phyloP scores from a whole-genome alignment of 2,329 filamentous ascomycete genomes.

The Stagonosporopsis rhizophila region DNA sequence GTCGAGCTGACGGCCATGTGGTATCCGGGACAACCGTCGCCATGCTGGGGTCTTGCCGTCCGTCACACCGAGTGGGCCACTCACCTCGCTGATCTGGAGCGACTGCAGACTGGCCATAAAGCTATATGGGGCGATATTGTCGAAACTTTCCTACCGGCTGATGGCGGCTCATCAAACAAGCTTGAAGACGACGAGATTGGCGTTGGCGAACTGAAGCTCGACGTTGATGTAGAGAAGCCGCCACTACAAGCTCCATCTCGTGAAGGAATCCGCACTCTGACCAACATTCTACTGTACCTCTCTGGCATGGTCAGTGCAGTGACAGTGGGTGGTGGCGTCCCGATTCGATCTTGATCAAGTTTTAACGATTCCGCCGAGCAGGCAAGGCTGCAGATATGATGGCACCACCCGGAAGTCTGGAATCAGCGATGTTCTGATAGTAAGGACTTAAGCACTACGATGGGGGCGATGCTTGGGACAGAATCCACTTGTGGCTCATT shows the following conservation, averaged over 20 bases:
- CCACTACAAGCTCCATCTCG: slow-evolving; percentile 8
- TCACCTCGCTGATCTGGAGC: slow-evolving; percentile 37
- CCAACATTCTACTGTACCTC: slow-evolving; percentile 35
- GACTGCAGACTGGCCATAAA: slow-evolving; percentile 29
- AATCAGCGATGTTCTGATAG: neutral
- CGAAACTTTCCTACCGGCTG: slow-evolving; percentile 37
- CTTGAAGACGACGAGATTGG: slow-evolving; percentile 13
- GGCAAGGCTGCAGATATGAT: neutral
- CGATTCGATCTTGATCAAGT: neutral
- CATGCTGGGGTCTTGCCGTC: slow-evolving; percentile 43
- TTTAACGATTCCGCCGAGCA: neutral
- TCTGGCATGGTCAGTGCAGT: slow-evolving; percentile 35
- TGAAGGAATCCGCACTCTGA: slow-evolving; percentile 32
- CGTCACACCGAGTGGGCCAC: slow-evolving; percentile 41
- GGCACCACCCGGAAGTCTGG: neutral
- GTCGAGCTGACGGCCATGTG: slow-evolving; percentile 39
- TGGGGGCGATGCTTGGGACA: neutral
- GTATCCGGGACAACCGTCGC: slow-evolving; percentile 28
- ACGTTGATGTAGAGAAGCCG: neutral
- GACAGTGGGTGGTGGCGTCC: neutral
- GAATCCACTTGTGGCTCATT: neutral
- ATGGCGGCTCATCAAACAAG: slow-evolving; percentile 26
- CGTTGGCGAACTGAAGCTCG: slow-evolving; percentile 11
- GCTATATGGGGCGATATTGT: slow-evolving; percentile 35
- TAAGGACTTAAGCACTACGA: neutral